Evolutionary conservation across 1,284 basidiomycete genomes (phyloP).

Genomic region (Cutaneotrichosporon mucoides): DNA sequence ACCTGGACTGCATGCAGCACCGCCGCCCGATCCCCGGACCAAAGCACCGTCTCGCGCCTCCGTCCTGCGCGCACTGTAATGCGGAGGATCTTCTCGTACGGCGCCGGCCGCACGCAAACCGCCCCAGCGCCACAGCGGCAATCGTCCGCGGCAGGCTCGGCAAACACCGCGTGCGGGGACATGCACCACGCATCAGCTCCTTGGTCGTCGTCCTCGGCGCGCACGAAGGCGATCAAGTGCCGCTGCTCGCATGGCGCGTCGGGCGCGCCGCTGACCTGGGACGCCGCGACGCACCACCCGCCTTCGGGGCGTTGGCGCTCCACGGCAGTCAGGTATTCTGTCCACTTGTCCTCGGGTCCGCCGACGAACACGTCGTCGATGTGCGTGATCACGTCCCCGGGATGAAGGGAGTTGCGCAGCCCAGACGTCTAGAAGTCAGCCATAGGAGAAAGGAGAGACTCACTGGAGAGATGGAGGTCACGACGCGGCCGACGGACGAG

Average conservation of each 20-base stretch:
- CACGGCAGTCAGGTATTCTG: constrained; percentile 23
- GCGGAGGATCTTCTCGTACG: constrained; percentile 28
- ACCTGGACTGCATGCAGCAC: constrained; percentile 29
- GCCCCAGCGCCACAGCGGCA: constrained; percentile 22
- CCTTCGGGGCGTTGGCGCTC: background rate
- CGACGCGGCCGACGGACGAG: constrained; percentile 22
- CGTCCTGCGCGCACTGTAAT: constrained; percentile 18
- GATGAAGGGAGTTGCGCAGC: constrained; percentile 17
- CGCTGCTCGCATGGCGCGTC: constrained; percentile 7
- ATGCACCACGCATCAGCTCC: constrained; percentile 23
- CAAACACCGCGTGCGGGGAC: constrained; percentile 31
- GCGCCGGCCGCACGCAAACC: constrained; percentile 30
- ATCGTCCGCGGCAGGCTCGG: background rate
- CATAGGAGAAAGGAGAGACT: constrained; percentile 14
- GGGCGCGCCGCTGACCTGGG: constrained; percentile 8
- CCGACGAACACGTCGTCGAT: constrained; percentile 36
- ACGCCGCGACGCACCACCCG: constrained; percentile 17
- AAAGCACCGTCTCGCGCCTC: constrained; percentile 26
- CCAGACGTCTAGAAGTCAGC: background rate
- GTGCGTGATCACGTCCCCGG: constrained; percentile 38
- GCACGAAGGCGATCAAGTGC: constrained; percentile 11
- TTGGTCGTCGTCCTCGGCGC: constrained; percentile 15
- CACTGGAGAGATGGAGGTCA: constrained; percentile 28
- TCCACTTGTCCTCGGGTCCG: constrained; percentile 25
- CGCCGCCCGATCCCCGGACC: constrained; percentile 31